Conservation (phyloP, 202 grass and related monocot genomes). For the Brachypodium distachyon region DNA sequence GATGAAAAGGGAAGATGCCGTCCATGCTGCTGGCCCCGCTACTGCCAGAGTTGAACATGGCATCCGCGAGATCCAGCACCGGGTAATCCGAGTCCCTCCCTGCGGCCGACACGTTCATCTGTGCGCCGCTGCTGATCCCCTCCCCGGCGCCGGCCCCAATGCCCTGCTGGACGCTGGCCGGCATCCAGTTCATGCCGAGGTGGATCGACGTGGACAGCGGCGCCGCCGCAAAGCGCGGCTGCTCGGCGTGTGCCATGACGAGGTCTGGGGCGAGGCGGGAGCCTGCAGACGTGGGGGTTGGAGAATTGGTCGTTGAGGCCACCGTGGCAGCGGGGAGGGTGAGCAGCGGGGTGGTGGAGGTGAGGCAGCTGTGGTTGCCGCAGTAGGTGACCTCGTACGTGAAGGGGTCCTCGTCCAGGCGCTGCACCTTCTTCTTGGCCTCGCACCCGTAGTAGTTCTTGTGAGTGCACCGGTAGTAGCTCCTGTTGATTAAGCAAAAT, state of each 20-base stretch:
- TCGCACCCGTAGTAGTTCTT: conserved; percentile 86
- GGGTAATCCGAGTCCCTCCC: conserved; percentile 34
- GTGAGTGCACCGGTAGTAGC: conserved; percentile 92
- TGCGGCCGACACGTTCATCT: neutral
- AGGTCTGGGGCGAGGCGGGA: neutral
- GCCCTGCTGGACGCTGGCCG: neutral
- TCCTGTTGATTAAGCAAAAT: conserved; percentile 37
- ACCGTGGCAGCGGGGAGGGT: conserved; percentile 10
- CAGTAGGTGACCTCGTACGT: conserved; percentile 77
- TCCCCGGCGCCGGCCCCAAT: neutral
- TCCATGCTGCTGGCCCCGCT: conserved; percentile 60
- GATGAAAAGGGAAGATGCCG: conserved; percentile 34
- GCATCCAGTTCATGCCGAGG: conserved; percentile 43
- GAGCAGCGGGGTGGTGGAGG: conserved; percentile 60
- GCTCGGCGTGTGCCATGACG: conserved; percentile 22
- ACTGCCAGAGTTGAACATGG: conserved; percentile 68
- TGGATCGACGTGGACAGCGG: conserved; percentile 61
- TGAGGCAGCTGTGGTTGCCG: conserved; percentile 69
- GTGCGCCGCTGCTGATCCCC: neutral
- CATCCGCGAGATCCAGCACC: conserved; percentile 57
- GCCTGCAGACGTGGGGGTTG: neutral
- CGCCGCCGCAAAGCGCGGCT: neutral
- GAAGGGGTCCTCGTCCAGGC: conserved; percentile 64
- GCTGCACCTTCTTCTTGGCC: conserved; percentile 89
- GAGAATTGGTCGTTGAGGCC: neutral